A percentile compares a stretch with the other conserved stretches of the same genome.
Conservation (phyloP, 192 early-diverging fungal genomes). For the Umbelopsis sp. region DNA sequence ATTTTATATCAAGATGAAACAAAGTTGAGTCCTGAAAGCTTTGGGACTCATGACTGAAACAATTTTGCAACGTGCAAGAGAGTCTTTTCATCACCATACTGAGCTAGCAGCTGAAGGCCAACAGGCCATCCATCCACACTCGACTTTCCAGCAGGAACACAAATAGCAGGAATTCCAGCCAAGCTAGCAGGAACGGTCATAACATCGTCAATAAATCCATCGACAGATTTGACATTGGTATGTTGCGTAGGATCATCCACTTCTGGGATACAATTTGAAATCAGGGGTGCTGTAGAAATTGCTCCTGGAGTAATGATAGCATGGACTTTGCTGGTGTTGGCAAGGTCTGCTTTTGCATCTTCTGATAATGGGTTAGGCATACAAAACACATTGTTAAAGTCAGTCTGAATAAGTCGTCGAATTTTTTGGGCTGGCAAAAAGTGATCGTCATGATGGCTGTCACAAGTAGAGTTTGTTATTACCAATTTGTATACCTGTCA, state of each 20-base stretch:
- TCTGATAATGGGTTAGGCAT: constrained; percentile 57
- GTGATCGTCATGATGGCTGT: constrained; percentile 66
- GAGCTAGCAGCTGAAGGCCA: constrained; percentile 84
- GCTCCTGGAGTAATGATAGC: constrained; percentile 81
- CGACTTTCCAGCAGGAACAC: constrained; percentile 57
- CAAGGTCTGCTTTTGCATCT: neutral
- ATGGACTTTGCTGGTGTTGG: constrained; percentile 51
- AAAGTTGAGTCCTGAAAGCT: neutral
- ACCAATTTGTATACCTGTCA: no score
- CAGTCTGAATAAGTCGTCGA: constrained; percentile 72
- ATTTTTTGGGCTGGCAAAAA: constrained; percentile 84
- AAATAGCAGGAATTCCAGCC: constrained; percentile 79
- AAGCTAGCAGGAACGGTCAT: constrained; percentile 88
- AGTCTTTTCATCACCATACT: constrained; percentile 78
- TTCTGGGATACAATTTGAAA: constrained; percentile 29
- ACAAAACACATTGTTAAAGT: constrained; percentile 77
- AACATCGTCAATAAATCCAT: constrained; percentile 83
- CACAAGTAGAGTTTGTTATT: no score
- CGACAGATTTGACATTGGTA: constrained; percentile 38
- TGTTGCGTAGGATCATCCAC: constrained; percentile 14
- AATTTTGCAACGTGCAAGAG: constrained; percentile 42
- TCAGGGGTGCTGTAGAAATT: constrained; percentile 68
- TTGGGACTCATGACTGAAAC: neutral
- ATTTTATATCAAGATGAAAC: neutral
- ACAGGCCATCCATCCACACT: constrained; percentile 60